A percentile compares a stretch with the other conserved stretches of the same genome.
Evolutionary conservation across 1,284 basidiomycete species (phyloP).

Genomic region (Rhodotorula sp.): DNA sequence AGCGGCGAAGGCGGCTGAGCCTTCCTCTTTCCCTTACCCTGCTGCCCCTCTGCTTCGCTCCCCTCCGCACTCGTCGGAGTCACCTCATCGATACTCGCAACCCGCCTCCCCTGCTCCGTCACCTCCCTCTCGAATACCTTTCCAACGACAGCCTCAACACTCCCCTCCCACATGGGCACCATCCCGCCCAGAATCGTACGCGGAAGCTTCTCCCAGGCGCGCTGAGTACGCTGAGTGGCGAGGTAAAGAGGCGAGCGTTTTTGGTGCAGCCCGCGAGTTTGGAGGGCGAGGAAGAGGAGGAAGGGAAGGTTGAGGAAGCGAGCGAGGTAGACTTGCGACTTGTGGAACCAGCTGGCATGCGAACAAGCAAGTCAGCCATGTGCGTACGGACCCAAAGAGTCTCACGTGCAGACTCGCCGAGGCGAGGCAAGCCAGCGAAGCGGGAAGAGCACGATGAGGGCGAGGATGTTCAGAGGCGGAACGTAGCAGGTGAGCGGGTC

Average conservation of each 20-base stretch:
- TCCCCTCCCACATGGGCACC: conserved; percentile 15
- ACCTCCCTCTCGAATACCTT: conserved; percentile 26
- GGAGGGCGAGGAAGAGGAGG: conserved; percentile 29
- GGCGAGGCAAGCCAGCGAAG: conserved; percentile 29
- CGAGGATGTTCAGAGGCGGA: conserved; percentile 39
- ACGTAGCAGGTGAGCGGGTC: conserved; percentile 41
- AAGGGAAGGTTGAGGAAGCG: conserved; percentile 28
- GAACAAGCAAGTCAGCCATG: not conserved
- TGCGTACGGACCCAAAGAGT: not conserved
- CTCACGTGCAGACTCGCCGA: not conserved
- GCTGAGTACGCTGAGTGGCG: conserved; percentile 4
- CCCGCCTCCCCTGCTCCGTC: not conserved
- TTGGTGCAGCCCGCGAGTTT: not conserved
- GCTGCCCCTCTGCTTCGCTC: not conserved
- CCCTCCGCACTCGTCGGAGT: not conserved
- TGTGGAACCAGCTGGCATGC: conserved; percentile 24
- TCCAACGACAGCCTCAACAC: conserved; percentile 10
- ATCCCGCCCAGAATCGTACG: not conserved
- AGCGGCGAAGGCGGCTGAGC: conserved; percentile 1
- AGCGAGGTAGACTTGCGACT: conserved; percentile 37
- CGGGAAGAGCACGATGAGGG: conserved; percentile 35
- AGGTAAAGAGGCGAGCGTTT: conserved; percentile 1
- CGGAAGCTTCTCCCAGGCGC: conserved; percentile 6
- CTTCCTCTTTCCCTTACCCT: not conserved
- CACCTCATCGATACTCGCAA: conserved; percentile 7